A percentile compares a stretch with the other conserved stretches of the same genome.
Conservation (phyloP, 2,329 filamentous ascomycete genomes). For the Calonectria leucothoes region DNA sequence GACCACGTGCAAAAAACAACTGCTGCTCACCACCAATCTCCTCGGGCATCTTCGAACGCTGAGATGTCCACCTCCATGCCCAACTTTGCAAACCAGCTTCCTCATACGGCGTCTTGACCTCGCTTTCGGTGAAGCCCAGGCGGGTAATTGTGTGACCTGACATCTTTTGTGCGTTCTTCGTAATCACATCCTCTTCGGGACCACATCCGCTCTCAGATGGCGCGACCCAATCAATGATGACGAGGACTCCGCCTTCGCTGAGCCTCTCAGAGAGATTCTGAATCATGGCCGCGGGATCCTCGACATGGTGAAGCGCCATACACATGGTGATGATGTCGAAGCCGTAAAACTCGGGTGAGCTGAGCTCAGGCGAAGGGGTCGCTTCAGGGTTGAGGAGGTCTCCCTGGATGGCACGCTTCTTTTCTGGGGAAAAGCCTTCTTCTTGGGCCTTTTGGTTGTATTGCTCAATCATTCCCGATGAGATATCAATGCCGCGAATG, state of each 20-base stretch:
- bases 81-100: slow-evolving; percentile 38
- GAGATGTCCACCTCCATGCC: slow-evolving; percentile 40
- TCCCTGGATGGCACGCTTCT: slow-evolving; percentile 46
- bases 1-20: slow-evolving; percentile 40
- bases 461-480: slow-evolving; percentile 44
- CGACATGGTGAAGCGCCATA: slow-evolving; percentile 51
- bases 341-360: slow-evolving; percentile 31
- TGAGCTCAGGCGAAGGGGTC: slow-evolving; percentile 34
- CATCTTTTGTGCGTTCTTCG: not conserved
- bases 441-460: slow-evolving; percentile 46
- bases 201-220: slow-evolving; percentile 24
- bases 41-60: slow-evolving; percentile 34
- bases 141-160: slow-evolving; percentile 33
- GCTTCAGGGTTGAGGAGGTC: slow-evolving; percentile 42
- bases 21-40: slow-evolving; percentile 40
- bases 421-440: slow-evolving; percentile 32
- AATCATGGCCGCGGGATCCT: slow-evolving; percentile 43
- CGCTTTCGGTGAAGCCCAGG: slow-evolving; percentile 37
- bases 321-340: slow-evolving; percentile 50
- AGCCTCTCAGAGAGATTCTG: slow-evolving; percentile 42
- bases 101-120: slow-evolving; percentile 35
- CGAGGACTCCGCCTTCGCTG: slow-evolving; percentile 43
- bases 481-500: slow-evolving; percentile 50
- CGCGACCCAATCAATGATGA: slow-evolving; percentile 48
- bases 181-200: not conserved